Evolutionary conservation across 2,329 filamentous ascomycete species (phyloP).

Genomic region (Simplicillium aogashimaense): DNA sequence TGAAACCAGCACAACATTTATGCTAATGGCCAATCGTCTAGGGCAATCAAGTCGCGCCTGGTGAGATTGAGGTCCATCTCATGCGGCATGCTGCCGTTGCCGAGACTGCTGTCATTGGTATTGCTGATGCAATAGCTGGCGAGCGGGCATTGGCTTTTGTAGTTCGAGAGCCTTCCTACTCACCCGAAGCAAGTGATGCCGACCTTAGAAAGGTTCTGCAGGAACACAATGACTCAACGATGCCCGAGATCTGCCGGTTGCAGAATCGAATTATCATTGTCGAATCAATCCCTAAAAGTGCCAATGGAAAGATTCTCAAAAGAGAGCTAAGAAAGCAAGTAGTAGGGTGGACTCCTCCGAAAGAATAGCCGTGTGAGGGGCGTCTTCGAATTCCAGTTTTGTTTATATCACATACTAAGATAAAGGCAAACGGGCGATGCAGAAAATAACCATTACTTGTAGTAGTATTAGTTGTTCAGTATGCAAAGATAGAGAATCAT

Average conservation of each 20-base stretch:
- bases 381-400: too few species aligned
- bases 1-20: too few species aligned
- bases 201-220: slow-evolving; percentile 2
- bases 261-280: slow-evolving; percentile 3
- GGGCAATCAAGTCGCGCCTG: slow-evolving; percentile 5
- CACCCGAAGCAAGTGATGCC: not conserved
- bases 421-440: too few species aligned
- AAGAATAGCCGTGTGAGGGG: too few species aligned
- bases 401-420: too few species aligned
- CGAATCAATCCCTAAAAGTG: slow-evolving; percentile 2
- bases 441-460: too few species aligned
- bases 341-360: not conserved
- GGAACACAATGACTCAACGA: slow-evolving; percentile 1
- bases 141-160: slow-evolving; percentile 4
- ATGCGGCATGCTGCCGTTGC: slow-evolving; percentile 1
- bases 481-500: too few species aligned
- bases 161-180: slow-evolving; percentile 1
- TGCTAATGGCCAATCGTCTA: not conserved
- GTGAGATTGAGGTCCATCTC: slow-evolving; percentile 1
- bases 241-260: slow-evolving; percentile 3
- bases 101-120: slow-evolving; percentile 2
- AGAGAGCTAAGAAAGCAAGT: not conserved
- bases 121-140: slow-evolving; percentile 4
- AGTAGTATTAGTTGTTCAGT: too few species aligned
- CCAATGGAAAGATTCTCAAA: slow-evolving; percentile 3